Conservation (phyloP, 2,329 filamentous ascomycete species). For the Aspergillus pseudoviridinutans region DNA sequence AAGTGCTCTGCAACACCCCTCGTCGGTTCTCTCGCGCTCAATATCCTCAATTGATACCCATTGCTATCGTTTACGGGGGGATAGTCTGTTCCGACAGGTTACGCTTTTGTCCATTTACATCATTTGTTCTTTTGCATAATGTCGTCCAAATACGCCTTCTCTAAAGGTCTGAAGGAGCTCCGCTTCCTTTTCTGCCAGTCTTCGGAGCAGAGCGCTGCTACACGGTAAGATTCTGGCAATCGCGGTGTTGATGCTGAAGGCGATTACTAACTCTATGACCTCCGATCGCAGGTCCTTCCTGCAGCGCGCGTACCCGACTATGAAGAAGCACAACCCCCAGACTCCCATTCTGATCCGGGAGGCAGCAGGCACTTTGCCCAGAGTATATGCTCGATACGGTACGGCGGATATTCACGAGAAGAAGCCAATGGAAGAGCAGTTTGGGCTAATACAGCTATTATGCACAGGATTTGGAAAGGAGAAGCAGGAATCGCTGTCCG, state of each 20-base stretch:
- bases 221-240: conserved; percentile 59
- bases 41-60: conserved; percentile 11
- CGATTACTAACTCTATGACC: neutral
- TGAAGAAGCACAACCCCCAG: conserved; percentile 98
- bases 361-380: conserved; percentile 76
- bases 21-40: conserved; percentile 1
- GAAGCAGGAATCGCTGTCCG: conserved; percentile 59
- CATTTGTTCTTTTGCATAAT: conserved; percentile 50
- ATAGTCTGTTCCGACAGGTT: conserved; percentile 11
- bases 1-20: conserved; percentile 1
- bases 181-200: conserved; percentile 97
- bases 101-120: neutral
- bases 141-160: conserved; percentile 91
- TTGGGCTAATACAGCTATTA: conserved; percentile 13
- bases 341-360: conserved; percentile 94
- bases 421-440: neutral
- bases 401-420: conserved; percentile 25
- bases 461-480: conserved; percentile 62
- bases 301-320: conserved; percentile 85
- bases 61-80: conserved; percentile 10
- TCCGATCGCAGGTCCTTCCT: conserved; percentile 69
- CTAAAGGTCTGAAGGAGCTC: conserved; percentile 84
- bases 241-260: neutral
- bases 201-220: conserved; percentile 81
- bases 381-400: conserved; percentile 93